Evolutionary conservation across 768 basidiomycete genomes (phyloP).

Genomic region (Coprinopsis cinerea): DNA sequence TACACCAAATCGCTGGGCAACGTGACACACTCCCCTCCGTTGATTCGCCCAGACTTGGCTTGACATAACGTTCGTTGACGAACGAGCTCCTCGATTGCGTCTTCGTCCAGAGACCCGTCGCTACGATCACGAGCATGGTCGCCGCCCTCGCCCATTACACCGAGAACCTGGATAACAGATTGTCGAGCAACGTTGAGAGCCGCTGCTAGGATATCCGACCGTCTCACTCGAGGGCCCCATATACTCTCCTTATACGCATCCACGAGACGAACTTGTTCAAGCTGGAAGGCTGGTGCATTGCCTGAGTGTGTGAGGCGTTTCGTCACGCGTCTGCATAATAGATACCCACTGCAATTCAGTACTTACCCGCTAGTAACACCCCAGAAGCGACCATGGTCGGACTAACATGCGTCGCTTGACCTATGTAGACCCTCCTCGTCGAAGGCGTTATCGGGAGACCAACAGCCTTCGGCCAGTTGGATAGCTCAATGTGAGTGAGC

Average conservation of each 20-base stretch:
- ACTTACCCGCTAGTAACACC: slow-evolving; percentile 15
- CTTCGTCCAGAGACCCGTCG: slow-evolving; percentile 3
- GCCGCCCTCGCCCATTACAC: slow-evolving; percentile 1
- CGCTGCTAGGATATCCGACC: slow-evolving; percentile 41
- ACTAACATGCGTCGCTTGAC: slow-evolving; percentile 43
- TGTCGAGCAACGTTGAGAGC: slow-evolving; percentile 13
- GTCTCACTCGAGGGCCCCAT: slow-evolving; percentile 49
- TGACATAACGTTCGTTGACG: slow-evolving; percentile 41
- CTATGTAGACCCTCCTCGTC: slow-evolving; percentile 39
- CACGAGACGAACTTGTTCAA: slow-evolving; percentile 37
- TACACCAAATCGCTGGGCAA: neutral
- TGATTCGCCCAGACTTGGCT: slow-evolving; percentile 45
- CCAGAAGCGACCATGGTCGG: slow-evolving; percentile 31
- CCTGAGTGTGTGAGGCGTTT: neutral
- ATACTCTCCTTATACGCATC: slow-evolving; percentile 53
- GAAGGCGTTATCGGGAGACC: slow-evolving; percentile 29
- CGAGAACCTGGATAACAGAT: neutral
- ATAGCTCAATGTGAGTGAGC: slow-evolving; percentile 32
- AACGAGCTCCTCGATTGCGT: slow-evolving; percentile 25
- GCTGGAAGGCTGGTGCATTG: slow-evolving; percentile 13
- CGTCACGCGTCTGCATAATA: neutral
- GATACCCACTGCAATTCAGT: too few relatives aligned
- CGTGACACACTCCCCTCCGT: slow-evolving; percentile 43
- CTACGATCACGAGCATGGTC: neutral
- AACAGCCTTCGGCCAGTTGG: slow-evolving; percentile 18